These are phyloP conservation scores for Coniochaeta hoffmannii DNA, from an alignment of 2,329 filamentous ascomycete species.

Conservation along the genomic window DNA sequence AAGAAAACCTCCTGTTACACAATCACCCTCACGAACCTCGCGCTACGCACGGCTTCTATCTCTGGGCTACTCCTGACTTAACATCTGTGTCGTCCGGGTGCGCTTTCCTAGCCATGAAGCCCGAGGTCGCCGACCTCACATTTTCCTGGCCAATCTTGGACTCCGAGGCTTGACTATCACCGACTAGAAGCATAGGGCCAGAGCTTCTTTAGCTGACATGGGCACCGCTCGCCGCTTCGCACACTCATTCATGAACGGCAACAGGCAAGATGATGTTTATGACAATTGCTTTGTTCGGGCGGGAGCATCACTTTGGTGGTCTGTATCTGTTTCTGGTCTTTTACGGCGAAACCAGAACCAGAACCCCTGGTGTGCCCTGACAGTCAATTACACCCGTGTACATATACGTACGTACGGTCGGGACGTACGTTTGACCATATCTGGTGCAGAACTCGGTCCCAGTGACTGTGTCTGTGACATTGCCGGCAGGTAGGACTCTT, in stretches of 20 bases:
- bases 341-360: neutral
- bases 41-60: neutral
- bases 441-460: neutral
- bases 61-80: neutral
- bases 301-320: neutral
- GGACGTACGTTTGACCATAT: neutral
- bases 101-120: neutral
- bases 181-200: neutral
- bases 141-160: neutral
- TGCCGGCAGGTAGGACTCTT: neutral
- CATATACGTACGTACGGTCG: neutral
- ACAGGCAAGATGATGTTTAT: neutral
- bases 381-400: neutral
- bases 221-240: neutral
- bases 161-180: neutral
- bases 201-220: neutral
- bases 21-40: neutral
- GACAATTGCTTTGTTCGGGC: neutral
- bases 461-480: neutral
- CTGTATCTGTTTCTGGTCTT: neutral
- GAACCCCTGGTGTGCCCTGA: neutral
- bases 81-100: neutral
- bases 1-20: conserved; percentile 1
- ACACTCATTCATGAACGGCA: neutral
- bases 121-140: neutral